A percentile compares a stretch with the other conserved stretches of the same genome.
phyloP scores from a whole-genome alignment of 176 grass and related monocot species.

The Bothriochloa decipiens region DNA sequence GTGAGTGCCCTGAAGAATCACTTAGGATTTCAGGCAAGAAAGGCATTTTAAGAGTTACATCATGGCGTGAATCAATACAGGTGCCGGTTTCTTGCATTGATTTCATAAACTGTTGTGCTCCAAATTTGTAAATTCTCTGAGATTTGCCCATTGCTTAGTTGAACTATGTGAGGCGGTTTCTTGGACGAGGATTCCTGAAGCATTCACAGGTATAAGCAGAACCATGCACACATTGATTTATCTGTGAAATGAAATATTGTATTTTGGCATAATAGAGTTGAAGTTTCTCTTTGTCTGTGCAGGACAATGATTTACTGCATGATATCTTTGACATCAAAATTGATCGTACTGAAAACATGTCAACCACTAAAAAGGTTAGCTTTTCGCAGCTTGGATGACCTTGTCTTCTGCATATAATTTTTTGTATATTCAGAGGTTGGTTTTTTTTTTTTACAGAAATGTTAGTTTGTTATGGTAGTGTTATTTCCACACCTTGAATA shows the following conservation, averaged over 20 bases:
- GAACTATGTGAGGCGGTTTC: constrained; percentile 34
- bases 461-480: neutral
- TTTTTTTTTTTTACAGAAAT: neutral
- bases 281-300: neutral
- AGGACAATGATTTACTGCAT: constrained; percentile 28
- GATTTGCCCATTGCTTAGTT: neutral
- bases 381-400: neutral
- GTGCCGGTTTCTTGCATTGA: neutral
- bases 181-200: constrained; percentile 28
- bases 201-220: constrained; percentile 14
- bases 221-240: neutral
- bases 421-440: neutral
- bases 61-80: constrained; percentile 26
- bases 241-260: neutral
- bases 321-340: constrained; percentile 30
- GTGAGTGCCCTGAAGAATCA: constrained; percentile 32
- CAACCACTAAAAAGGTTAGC: constrained; percentile 1
- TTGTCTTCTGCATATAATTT: neutral
- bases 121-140: neutral
- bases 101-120: neutral
- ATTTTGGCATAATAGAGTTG: neutral
- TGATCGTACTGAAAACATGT: constrained; percentile 23
- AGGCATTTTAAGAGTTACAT: constrained; percentile 11
- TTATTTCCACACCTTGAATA: neutral
- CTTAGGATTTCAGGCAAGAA: constrained; percentile 27